phyloP scores from a whole-genome alignment of 2,329 filamentous ascomycete genomes.

The Incumbomyces lentus region DNA sequence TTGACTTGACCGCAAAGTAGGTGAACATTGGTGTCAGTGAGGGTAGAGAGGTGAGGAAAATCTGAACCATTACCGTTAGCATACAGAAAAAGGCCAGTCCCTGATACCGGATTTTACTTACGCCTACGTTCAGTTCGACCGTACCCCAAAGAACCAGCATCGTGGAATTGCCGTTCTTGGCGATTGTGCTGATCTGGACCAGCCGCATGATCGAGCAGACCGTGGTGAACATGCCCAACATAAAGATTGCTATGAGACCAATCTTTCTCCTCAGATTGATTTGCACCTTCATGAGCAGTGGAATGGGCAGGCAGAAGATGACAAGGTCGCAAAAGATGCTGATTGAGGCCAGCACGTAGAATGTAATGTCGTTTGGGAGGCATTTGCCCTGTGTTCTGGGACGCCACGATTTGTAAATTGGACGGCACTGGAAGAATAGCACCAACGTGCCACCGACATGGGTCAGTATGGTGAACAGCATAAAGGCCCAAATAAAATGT shows the following conservation, averaged over 20 bases:
- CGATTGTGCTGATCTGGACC: constrained; percentile 36
- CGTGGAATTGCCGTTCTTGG: constrained; percentile 46
- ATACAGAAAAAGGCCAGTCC: not conserved
- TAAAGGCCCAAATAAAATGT: constrained; percentile 35
- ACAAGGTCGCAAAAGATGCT: constrained; percentile 43
- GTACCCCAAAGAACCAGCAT: constrained; percentile 48
- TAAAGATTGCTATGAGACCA: constrained; percentile 43
- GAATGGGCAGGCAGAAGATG: constrained; percentile 42
- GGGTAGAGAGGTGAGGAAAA: constrained; percentile 28
- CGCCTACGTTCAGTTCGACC: constrained; percentile 49
- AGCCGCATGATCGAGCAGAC: constrained; percentile 46
- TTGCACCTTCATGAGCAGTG: constrained; percentile 40
- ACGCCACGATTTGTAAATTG: constrained; percentile 42
- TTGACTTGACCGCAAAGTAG: constrained; percentile 1
- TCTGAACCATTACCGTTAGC: constrained; percentile 19
- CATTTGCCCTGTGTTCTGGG: constrained; percentile 33
- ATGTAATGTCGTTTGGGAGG: constrained; percentile 38
- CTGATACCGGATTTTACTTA: constrained; percentile 25
- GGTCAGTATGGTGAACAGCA: constrained; percentile 34
- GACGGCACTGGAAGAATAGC: constrained; percentile 42
- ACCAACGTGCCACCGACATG: constrained; percentile 42
- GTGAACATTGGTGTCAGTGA: constrained; percentile 24
- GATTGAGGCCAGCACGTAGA: constrained; percentile 43
- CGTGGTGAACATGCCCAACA: constrained; percentile 46
- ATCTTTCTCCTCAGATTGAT: constrained; percentile 41